Base-by-base conservation (phyloP, 345 rosid genomes). In the Lepidium sativum region DNA sequence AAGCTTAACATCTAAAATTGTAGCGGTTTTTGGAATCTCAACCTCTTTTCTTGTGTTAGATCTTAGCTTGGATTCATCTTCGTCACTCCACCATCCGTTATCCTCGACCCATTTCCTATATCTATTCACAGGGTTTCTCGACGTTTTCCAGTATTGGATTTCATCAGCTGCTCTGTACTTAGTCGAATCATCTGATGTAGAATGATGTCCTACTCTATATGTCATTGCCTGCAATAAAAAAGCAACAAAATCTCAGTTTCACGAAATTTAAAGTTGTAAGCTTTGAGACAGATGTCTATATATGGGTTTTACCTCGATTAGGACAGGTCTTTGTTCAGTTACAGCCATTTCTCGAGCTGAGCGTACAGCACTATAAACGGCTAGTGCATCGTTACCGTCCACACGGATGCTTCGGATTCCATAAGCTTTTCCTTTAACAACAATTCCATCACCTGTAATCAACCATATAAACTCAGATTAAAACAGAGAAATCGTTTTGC, bases 151-250 rank as follows among this genome's bases (percentile, higher is more conserved):
- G 79, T 83, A 69, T 10, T 89, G 73, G 13, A 89, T 85, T 35
- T 89, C 97, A 10, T 82, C 72, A 1, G 65, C 57, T 1, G 81
- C 69, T 7, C 94, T 75, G 64, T 89, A 86, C 71, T 83, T 89
- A 54, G 97, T 84, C 8, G 97, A 89, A 55, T 89, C 97, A 57
- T 89, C 97, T 1, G 97, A 89, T 9, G 97, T 86, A 4, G 97
- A 89, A 77, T 89, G 94, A 63, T 86, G 89, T 33, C 94, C 89
- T 38, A 86, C 86, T 68, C 97, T 78, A 56, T 89, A 89, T 3
- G 94, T 84, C 38, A 89, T 72, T 3, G 81, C 76, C 96, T 86
- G 78, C 9, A 40, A 31, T 1, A 6, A 13, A 13, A 39, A 23
- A 34, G 32, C 4, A 52, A 35, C 13, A 57, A 61, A 60, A 14